Base-by-base conservation (phyloP, 805 yeast genomes). In the Blastobotrys attinorum region DNA sequence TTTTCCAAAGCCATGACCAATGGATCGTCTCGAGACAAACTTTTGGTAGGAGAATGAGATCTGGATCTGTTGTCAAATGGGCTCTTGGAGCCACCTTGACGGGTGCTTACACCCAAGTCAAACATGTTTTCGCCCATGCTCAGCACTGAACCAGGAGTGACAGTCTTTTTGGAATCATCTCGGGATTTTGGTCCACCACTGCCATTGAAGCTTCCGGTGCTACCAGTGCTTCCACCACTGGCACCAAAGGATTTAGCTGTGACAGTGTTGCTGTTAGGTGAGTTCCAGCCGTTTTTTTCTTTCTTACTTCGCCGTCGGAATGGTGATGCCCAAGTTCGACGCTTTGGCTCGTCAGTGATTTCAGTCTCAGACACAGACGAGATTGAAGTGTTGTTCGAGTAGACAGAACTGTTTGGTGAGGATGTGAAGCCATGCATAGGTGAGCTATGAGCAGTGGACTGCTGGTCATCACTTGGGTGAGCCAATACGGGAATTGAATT, bases 1-100 rank as follows among this genome's bases (percentile, higher is more conserved):
- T 69, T 70, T 45, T 72, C 75, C 42, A 77, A 58, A 1, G 79
- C 79, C 2, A 77, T 75, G 27, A 76, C 70, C 36, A 77, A 58
- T 6, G 81, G 81, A 51, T 77, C 79, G n/a, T 50, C 51, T 39
- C 53, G 42, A 7, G 58, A 45, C 46, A 49, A 27, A 18, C 37
- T 25, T 43, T 52, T 53, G 22, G 49, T 39, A 3, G 54, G 48
- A 20, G 58, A 45, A 3, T 46, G 27, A 13, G 41, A 20, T 6
- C 46, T 25, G 8, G 52, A 38, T 33, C 43, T 44, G 35, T 29
- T 44, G 22, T 27, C 47, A 16, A 41, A 41, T 10, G 44, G 44
- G 20, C 39, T 34, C 39, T 35, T 34, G 44, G 39, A 32, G 13
- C 27, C 23, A 10, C 25, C 35, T 11, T 35, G 38, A 15, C 40